Base-by-base conservation (phyloP, 2,329 filamentous ascomycete genomes). In the Thermothelomyces thermophilus region DNA sequence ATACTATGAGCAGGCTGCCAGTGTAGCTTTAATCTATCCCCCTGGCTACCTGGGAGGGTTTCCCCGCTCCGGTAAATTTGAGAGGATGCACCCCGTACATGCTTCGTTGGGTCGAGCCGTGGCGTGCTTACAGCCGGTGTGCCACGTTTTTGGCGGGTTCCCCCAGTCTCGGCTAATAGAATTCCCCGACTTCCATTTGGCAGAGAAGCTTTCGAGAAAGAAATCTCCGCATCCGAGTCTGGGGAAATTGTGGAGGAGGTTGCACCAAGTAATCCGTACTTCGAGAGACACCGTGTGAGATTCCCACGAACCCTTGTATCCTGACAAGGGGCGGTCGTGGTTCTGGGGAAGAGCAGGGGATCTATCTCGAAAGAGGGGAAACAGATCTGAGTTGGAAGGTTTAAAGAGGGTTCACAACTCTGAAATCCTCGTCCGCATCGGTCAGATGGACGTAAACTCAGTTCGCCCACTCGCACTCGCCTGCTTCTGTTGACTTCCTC, bases 221-320 rank as follows among this genome's bases (percentile, higher is more conserved):
- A 50, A 57, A 46, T 50, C 53, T 56, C 55, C 53, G 51, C 53
- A 52, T 10, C 34, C 40, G 39, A 46, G 39, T 53, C 51, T 48
- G 55, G 53, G 51, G 55, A 36, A 58, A 56, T 36, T 56, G 51
- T 57, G 55, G 55, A 44, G 52, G 24, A 26, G 24, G 24, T 26
- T 26, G 24, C n/a, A n/a, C n/a, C n/a, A n/a, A n/a, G n/a, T n/a
- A n/a, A n/a, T n/a, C n/a, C n/a, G n/a, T n/a, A n/a, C n/a, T n/a
- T n/a, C n/a, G n/a, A n/a, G n/a, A n/a, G n/a, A n/a, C n/a, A n/a
- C n/a, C n/a, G n/a, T n/a, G n/a, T n/a, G n/a, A n/a, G n/a, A n/a
- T n/a, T n/a, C n/a, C n/a, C n/a, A 41, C 30, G 26, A 16, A 14
- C 13, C 9, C 37, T 30, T 35, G 42, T 24, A 30, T 14, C 19